Conservation (phyloP, 2,329 filamentous ascomycete genomes). For the Paramyrothecium sp. region DNA sequence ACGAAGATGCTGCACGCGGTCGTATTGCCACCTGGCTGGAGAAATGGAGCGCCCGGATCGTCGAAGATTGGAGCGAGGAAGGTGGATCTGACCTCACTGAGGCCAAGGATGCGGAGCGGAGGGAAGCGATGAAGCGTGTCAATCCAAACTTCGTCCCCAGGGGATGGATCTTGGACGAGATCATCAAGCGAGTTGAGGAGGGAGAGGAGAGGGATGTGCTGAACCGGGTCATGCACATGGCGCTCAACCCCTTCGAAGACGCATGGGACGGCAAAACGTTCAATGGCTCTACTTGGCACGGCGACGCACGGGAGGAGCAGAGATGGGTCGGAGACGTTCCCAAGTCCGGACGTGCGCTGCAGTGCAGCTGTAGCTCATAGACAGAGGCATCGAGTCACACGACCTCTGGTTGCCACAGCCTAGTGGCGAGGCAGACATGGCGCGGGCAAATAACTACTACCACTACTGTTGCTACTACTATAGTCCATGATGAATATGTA, state of each 20-base stretch:
- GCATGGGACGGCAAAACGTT: conserved; percentile 58
- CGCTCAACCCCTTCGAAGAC: conserved; percentile 81
- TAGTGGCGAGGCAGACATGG: background rate
- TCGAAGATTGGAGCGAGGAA: conserved; percentile 72
- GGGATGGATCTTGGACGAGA: conserved; percentile 89
- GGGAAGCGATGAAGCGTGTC: conserved; percentile 73
- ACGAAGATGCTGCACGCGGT: conserved; percentile 62
- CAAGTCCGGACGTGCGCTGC: conserved; percentile 72
- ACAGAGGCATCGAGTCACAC: background rate
- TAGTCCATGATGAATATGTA: conserved; percentile 43
- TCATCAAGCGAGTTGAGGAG: conserved; percentile 87
- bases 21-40: conserved; percentile 77
- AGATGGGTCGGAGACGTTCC: conserved; percentile 87
- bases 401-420: background rate
- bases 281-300: conserved; percentile 47
- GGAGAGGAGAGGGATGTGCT: conserved; percentile 79
- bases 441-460: background rate
- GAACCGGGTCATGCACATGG: conserved; percentile 76
- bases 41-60: conserved; percentile 69
- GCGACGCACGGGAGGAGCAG: conserved; percentile 71
- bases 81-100: conserved; percentile 29
- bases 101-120: conserved; percentile 59
- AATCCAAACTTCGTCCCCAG: conserved; percentile 94
- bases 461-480: conserved; percentile 1
- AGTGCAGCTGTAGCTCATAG: conserved; percentile 93